These are phyloP conservation scores for Apiotrichum mycotoxinovorans DNA, from an alignment of 1,284 basidiomycete species.

Conservation along the genomic window DNA sequence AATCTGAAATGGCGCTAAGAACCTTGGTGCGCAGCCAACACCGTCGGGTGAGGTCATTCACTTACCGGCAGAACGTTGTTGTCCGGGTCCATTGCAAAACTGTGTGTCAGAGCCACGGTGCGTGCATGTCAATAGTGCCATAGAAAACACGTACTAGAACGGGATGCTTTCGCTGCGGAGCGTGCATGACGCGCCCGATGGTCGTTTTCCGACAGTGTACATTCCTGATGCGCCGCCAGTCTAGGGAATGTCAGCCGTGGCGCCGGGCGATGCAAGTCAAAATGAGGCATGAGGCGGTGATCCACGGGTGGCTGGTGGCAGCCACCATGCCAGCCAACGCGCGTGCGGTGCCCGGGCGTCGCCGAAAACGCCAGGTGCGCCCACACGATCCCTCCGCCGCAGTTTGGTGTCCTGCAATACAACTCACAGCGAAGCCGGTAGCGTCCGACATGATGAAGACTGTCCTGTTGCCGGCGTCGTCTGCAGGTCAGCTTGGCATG, in stretches of 20 bases:
- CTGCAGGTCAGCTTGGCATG: slow-evolving; percentile 13
- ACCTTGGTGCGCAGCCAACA: too few relatives aligned
- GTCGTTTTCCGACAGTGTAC: slow-evolving; percentile 22
- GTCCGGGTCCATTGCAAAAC: slow-evolving; percentile 35
- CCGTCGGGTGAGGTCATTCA: too few relatives aligned
- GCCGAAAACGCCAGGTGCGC: too few relatives aligned
- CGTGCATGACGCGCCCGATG: slow-evolving; percentile 20
- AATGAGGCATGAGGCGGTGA: neutral
- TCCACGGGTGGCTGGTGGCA: too few relatives aligned
- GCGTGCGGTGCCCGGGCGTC: too few relatives aligned
- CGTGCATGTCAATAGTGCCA: neutral
- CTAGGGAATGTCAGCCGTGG: slow-evolving; percentile 18
- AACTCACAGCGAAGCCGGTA: slow-evolving; percentile 37
- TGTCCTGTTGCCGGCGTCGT: slow-evolving; percentile 29
- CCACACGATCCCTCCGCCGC: too few relatives aligned
- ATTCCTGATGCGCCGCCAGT: slow-evolving; percentile 38
- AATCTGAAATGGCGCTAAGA: too few relatives aligned
- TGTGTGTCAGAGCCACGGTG: too few relatives aligned
- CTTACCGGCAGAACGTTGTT: slow-evolving; percentile 32
- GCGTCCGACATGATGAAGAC: slow-evolving; percentile 44
- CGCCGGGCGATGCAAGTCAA: neutral
- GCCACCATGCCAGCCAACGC: too few relatives aligned
- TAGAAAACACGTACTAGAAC: slow-evolving; percentile 17
- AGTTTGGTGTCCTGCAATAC: too few relatives aligned
- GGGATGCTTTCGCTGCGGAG: slow-evolving; percentile 17